phyloP scores from a whole-genome alignment of 1,284 basidiomycete species.

The Boletellus dicymbophilus region DNA sequence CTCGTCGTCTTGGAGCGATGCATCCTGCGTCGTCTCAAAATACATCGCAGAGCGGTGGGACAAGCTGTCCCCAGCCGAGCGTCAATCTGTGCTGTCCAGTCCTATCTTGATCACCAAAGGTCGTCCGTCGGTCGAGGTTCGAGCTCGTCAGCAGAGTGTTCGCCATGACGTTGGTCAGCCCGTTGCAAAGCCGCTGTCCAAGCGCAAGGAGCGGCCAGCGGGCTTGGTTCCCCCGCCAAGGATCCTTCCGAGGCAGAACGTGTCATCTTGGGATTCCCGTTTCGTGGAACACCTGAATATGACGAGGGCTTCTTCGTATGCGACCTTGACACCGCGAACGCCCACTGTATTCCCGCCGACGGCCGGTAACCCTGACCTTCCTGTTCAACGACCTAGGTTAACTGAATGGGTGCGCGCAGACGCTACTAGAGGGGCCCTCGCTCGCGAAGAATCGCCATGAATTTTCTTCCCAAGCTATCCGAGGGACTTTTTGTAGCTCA shows the following conservation, averaged over 20 bases:
- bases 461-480: conserved; percentile 6
- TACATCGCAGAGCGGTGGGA: conserved; percentile 35
- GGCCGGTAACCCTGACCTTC: conserved; percentile 51
- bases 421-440: conserved; percentile 26
- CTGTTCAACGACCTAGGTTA: conserved; percentile 50
- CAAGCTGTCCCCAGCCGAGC: conserved; percentile 22
- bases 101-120: conserved; percentile 19
- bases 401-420: conserved; percentile 62
- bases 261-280: conserved; percentile 1
- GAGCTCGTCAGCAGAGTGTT: conserved; percentile 44
- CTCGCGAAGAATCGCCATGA: conserved; percentile 18
- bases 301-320: not conserved
- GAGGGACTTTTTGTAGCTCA: too few relatives aligned
- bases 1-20: conserved; percentile 10
- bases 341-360: conserved; percentile 40
- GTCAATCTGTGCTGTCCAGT: conserved; percentile 14
- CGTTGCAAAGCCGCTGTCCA: conserved; percentile 24
- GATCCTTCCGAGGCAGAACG: conserved; percentile 9
- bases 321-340: conserved; percentile 4
- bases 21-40: conserved; percentile 27
- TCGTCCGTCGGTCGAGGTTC: conserved; percentile 34
- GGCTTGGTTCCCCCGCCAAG: conserved; percentile 19
- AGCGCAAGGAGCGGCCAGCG: conserved; percentile 4
- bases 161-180: conserved; percentile 56
- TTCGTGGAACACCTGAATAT: conserved; percentile 4